Evolutionary conservation across 2,329 filamentous ascomycete species (phyloP).

Genomic region (Verticillium longisporum): DNA sequence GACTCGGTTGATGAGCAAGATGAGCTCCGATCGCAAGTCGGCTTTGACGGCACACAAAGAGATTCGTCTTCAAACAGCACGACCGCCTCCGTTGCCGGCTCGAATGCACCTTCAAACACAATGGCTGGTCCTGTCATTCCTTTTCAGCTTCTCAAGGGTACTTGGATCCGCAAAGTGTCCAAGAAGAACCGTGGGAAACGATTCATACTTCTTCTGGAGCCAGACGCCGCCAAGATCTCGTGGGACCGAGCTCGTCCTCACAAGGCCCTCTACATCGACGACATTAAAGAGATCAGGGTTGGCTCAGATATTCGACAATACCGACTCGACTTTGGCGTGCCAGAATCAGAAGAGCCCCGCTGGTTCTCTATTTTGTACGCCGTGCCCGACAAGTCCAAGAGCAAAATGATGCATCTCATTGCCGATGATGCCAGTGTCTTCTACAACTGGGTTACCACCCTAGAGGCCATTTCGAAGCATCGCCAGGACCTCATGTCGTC

Average conservation of each 20-base stretch:
- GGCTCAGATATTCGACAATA: slow-evolving; percentile 84
- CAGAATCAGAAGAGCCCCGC: slow-evolving; percentile 58
- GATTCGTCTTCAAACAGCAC: slow-evolving; percentile 43
- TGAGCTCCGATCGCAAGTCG: slow-evolving; percentile 33
- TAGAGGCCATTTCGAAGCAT: slow-evolving; percentile 79
- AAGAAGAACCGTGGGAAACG: slow-evolving; percentile 71
- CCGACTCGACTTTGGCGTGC: slow-evolving; percentile 71
- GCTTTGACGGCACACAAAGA: slow-evolving; percentile 33
- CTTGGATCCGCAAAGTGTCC: slow-evolving; percentile 72
- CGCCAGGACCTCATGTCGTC: slow-evolving; percentile 87
- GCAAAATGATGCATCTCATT: slow-evolving; percentile 83
- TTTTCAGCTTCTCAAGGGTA: slow-evolving; percentile 70
- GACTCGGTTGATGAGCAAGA: slow-evolving; percentile 47
- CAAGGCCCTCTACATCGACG: slow-evolving; percentile 89
- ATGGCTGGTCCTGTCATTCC: slow-evolving; percentile 68
- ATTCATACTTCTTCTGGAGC: slow-evolving; percentile 67
- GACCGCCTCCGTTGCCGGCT: slow-evolving; percentile 37
- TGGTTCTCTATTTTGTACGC: slow-evolving; percentile 92
- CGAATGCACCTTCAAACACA: slow-evolving; percentile 24
- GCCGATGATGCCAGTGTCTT: slow-evolving; percentile 68
- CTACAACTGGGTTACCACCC: slow-evolving; percentile 72
- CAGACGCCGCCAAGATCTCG: slow-evolving; percentile 75
- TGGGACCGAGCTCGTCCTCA: slow-evolving; percentile 76
- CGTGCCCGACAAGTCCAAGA: slow-evolving; percentile 70
- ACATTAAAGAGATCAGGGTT: slow-evolving; percentile 84